Evolutionary conservation across 768 basidiomycete genomes (phyloP).

Genomic region (Psilocybe subaeruginosa): DNA sequence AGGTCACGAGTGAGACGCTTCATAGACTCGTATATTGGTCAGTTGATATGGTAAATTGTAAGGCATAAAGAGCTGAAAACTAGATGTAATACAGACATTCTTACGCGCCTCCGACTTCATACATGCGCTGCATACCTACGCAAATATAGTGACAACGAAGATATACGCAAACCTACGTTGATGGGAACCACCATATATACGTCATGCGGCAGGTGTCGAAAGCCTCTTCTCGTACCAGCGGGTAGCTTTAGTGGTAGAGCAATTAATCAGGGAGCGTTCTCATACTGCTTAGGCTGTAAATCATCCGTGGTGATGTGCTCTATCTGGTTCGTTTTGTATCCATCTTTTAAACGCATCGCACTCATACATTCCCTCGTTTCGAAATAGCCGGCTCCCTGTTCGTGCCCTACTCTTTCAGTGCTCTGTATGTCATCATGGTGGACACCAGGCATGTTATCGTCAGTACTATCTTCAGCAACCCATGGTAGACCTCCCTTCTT

Average conservation of each 20-base stretch:
- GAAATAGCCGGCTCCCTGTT: conserved; percentile 73
- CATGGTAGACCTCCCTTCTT: conserved; percentile 48
- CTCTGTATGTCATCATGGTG: conserved; percentile 77
- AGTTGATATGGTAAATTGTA: conserved; percentile 17
- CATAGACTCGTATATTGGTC: conserved; percentile 76
- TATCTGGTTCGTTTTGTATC: conserved; percentile 64
- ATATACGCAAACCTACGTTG: conserved; percentile 53
- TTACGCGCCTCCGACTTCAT: conserved; percentile 64
- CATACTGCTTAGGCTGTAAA: conserved; percentile 63
- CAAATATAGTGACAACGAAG: conserved; percentile 57
- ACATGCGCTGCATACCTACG: conserved; percentile 76
- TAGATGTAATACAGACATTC: conserved; percentile 47
- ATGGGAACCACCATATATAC: conserved; percentile 74
- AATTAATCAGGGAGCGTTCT: conserved; percentile 44
- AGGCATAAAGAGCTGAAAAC: not conserved
- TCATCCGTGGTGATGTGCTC: conserved; percentile 53
- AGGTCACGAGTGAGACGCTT: conserved; percentile 50
- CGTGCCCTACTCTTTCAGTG: conserved; percentile 73
- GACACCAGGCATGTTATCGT: conserved; percentile 79
- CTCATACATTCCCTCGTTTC: conserved; percentile 4
- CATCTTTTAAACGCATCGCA: not conserved
- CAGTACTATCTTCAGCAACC: conserved; percentile 65
- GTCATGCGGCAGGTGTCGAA: conserved; percentile 69
- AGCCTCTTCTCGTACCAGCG: conserved; percentile 52
- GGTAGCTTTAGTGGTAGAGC: conserved; percentile 30